Evolutionary conservation across 1,284 basidiomycete species (phyloP).

Genomic region (Moniliophthora roreri): DNA sequence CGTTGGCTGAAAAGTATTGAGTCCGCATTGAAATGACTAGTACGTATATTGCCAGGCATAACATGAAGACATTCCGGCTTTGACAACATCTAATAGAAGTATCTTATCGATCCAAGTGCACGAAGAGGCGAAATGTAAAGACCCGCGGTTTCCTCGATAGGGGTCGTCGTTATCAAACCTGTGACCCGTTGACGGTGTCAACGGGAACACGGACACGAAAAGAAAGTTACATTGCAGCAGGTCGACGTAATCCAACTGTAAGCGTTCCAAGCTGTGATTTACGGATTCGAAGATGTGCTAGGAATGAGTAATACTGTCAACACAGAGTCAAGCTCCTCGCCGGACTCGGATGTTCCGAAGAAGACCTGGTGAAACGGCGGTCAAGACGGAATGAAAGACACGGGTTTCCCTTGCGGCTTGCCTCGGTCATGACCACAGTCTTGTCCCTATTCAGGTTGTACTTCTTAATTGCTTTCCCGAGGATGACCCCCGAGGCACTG

Average conservation of each 20-base stretch:
- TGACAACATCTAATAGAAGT: constrained; percentile 68
- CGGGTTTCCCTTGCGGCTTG: constrained; percentile 39
- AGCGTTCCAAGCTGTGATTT: constrained; percentile 60
- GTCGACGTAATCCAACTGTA: constrained; percentile 73
- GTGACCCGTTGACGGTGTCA: constrained; percentile 35
- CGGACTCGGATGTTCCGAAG: too few species aligned
- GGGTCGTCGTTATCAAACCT: constrained; percentile 56
- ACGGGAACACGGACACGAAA: too few species aligned
- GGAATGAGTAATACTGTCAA: neutral
- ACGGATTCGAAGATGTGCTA: constrained; percentile 76
- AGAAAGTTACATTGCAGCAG: constrained; percentile 33
- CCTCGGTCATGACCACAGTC: constrained; percentile 80
- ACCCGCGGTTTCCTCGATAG: constrained; percentile 42
- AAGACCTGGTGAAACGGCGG: too few species aligned
- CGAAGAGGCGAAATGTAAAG: too few species aligned
- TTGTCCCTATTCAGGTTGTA: constrained; percentile 70
- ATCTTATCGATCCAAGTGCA: too few species aligned
- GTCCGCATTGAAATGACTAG: constrained; percentile 5
- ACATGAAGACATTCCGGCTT: constrained; percentile 60
- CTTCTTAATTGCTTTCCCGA: constrained; percentile 80
- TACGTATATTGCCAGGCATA: constrained; percentile 46
- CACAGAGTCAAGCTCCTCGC: too few species aligned
- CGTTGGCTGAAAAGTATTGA: constrained; percentile 33
- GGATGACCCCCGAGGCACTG: constrained; percentile 70
- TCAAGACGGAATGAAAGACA: too few species aligned